Conservation (phyloP, 106 monocot genomes). For the Apostasia ramifera region DNA sequence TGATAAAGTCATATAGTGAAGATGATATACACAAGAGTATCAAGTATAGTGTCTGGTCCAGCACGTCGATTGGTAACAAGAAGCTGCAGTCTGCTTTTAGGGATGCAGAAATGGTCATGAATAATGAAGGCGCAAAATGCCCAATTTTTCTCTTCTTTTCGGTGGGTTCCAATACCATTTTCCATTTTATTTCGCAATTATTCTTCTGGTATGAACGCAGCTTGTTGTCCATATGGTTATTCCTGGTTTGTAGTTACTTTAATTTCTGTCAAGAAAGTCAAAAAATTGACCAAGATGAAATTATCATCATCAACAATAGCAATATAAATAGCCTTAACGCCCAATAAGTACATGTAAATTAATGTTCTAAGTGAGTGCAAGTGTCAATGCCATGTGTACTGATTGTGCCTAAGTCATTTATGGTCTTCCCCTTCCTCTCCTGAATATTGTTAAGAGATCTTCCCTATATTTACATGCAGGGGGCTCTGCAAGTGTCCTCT, state of each 20-base stretch:
- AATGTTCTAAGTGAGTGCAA: too few species aligned
- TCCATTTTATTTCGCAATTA: not conserved
- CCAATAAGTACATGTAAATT: too few species aligned
- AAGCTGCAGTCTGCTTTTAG: slow-evolving; percentile 72
- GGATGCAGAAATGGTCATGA: slow-evolving; percentile 34
- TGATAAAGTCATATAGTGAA: slow-evolving; percentile 91
- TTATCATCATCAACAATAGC: too few species aligned
- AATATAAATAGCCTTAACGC: too few species aligned
- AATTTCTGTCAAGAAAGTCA: not conserved
- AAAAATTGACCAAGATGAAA: too few species aligned
- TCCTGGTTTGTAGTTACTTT: not conserved
- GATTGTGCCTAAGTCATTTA: too few species aligned
- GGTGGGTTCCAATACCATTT: slow-evolving; percentile 37
- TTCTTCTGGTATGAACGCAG: not conserved
- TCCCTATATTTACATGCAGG: too few species aligned
- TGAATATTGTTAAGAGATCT: too few species aligned
- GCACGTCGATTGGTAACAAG: slow-evolving; percentile 72
- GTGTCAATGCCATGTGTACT: too few species aligned
- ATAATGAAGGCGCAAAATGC: slow-evolving; percentile 35
- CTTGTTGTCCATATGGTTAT: not conserved
- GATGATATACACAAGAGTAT: slow-evolving; percentile 88
- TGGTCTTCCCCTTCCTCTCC: too few species aligned
- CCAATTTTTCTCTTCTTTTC: slow-evolving; percentile 94
- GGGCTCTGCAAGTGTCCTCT: too few species aligned
- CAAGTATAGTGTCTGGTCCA: slow-evolving; percentile 95